Evolutionary conservation across 768 basidiomycete species (phyloP).

Genomic region (Pisolithus microcarpus): DNA sequence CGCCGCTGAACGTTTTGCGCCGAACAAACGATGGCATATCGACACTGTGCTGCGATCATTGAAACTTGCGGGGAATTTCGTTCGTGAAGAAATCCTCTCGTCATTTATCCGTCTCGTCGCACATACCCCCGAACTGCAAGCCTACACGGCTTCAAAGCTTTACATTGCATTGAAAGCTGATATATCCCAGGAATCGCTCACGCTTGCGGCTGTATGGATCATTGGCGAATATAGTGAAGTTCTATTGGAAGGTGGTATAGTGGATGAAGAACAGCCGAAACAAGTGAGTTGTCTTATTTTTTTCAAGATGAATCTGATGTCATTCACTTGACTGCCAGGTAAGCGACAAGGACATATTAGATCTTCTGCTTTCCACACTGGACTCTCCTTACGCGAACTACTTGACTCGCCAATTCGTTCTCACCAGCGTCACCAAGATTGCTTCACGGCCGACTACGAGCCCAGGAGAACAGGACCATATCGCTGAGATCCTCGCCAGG

Average conservation of each 20-base stretch:
- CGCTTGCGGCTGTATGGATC: constrained; percentile 89
- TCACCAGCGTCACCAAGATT: constrained; percentile 85
- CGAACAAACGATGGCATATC: constrained; percentile 98
- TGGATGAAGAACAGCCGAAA: constrained; percentile 68
- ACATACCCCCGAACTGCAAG: constrained; percentile 94
- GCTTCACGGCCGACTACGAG: constrained; percentile 71
- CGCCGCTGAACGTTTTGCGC: constrained; percentile 93
- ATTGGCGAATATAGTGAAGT: constrained; percentile 95
- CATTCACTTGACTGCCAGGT: constrained; percentile 37
- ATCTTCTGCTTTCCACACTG: constrained; percentile 78
- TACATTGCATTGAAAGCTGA: constrained; percentile 83
- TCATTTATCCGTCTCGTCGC: constrained; percentile 93
- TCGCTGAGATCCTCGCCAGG: constrained; percentile 67
- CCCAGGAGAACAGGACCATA: constrained; percentile 64
- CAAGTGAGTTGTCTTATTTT: constrained; percentile 38
- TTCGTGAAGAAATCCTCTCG: constrained; percentile 91
- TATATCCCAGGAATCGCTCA: constrained; percentile 94
- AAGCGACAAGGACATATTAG: constrained; percentile 75
- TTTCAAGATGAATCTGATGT: neutral
- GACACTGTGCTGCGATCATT: constrained; percentile 91
- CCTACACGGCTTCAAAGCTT: constrained; percentile 87
- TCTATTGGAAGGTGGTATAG: constrained; percentile 76
- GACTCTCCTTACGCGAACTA: constrained; percentile 93
- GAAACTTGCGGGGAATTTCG: constrained; percentile 94
- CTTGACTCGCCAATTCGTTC: constrained; percentile 85